phyloP scores from a whole-genome alignment of 163 green algal species.

The Chlamydomonas reinhardtii region DNA sequence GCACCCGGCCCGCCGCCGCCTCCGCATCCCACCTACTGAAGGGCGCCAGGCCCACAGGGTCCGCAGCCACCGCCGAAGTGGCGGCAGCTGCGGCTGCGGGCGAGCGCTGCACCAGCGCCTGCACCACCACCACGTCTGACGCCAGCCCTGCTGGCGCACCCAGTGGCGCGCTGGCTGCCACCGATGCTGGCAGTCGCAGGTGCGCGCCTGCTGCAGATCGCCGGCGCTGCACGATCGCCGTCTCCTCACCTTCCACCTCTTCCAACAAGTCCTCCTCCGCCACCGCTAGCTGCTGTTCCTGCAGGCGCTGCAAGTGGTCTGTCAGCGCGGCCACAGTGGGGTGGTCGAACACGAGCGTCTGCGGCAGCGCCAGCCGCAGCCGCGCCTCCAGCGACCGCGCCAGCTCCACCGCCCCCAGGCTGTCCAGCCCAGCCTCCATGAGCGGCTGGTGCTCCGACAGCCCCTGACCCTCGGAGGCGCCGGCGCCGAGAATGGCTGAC shows the following conservation, averaged over 20 bases:
- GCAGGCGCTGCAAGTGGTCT: conserved; percentile 54
- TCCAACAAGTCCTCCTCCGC: not conserved
- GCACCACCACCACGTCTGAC: not conserved
- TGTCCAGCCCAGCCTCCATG: conserved; percentile 79
- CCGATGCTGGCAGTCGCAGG: no score
- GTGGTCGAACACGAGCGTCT: conserved; percentile 83
- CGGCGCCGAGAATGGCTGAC: conserved; percentile 26
- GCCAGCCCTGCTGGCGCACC: not conserved
- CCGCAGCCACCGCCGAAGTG: not conserved
- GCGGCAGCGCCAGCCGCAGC: conserved; percentile 59
- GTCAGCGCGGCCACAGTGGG: conserved; percentile 65
- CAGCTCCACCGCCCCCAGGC: conserved; percentile 78
- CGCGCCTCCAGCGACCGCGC: conserved; percentile 72
- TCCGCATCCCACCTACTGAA: conserved; percentile 64
- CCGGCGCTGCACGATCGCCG: not conserved
- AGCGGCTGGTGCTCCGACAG: conserved; percentile 61
- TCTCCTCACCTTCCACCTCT: conserved; percentile 13
- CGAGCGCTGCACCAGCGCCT: conserved; percentile 13
- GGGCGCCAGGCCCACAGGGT: conserved; percentile 57
- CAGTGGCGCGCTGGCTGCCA: no score
- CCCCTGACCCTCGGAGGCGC: not conserved
- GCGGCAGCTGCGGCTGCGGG: not conserved
- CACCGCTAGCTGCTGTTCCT: conserved; percentile 20
- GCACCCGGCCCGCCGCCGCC: not conserved
- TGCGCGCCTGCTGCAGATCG: no score